Conservation (phyloP, 768 basidiomycete genomes). For the Mycena epipterygia region DNA sequence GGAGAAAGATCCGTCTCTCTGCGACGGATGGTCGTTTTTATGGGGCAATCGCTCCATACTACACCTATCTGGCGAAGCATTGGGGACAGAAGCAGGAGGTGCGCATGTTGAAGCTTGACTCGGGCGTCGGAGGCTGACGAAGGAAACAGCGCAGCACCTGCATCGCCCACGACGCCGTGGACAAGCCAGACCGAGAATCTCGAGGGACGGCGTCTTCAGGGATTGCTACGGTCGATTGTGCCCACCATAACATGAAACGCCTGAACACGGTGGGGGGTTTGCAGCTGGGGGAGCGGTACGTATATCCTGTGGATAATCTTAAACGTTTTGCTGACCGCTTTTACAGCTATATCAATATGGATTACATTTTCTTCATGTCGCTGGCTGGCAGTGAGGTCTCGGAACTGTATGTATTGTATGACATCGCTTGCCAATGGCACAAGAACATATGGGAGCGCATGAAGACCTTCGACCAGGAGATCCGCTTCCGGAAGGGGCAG, state of each 20-base stretch:
- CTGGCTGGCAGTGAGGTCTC: constrained; percentile 23
- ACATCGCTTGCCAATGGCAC: too few relatives aligned
- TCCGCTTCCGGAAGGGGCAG: too few relatives aligned
- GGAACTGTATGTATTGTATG: constrained; percentile 42
- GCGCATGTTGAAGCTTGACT: not conserved
- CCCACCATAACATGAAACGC: too few relatives aligned
- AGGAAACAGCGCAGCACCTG: constrained; percentile 4
- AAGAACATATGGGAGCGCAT: constrained; percentile 36
- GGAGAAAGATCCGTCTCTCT: constrained; percentile 32
- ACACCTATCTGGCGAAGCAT: constrained; percentile 7
- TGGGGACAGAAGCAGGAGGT: constrained; percentile 5
- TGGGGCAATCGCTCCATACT: constrained; percentile 10
- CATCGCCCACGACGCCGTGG: too few relatives aligned
- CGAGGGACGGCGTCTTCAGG: too few relatives aligned
- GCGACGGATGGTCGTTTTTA: constrained; percentile 33
- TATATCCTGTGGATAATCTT: not conserved
- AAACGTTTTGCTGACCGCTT: too few relatives aligned
- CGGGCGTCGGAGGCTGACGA: not conserved
- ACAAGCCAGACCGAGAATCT: too few relatives aligned
- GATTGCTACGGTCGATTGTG: too few relatives aligned
- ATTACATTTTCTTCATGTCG: constrained; percentile 41
- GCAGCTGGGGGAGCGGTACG: too few relatives aligned
- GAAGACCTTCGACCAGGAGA: not conserved
- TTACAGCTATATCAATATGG: constrained; percentile 40
- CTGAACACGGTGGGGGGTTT: too few relatives aligned